Evolutionary conservation across 352 stramenopile species (phyloP), one percentile per base, ranked within the genome.

Genomic region (Pythium aristosporum): DNA sequence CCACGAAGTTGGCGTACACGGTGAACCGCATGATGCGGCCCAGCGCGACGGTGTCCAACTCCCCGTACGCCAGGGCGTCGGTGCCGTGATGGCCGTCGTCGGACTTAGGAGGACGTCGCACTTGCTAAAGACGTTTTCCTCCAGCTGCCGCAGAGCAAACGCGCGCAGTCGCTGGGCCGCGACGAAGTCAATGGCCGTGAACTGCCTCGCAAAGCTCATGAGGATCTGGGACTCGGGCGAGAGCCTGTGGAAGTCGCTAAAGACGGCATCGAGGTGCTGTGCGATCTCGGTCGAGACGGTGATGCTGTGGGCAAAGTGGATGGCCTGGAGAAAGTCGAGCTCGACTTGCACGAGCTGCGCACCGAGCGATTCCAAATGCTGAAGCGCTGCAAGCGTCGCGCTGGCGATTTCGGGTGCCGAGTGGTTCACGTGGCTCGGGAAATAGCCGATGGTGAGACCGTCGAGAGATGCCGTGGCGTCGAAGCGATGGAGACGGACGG

Each of bases 21-120:
- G 81, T 81, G 73, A 87, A 97, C 37, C 80, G 87, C 62, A 96
- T 88, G 53, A 97, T 82, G 15, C 74, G 67, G 18, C 76, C 69
- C 20, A 89, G 62, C 37, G 84, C 71, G 11, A 71, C 53, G 9
- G 72, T 74, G 47, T 96, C 91, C 0, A 93, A 60, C 36, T 87
- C 78, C 6, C 80, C 83, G 23, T 61, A 74, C 28, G 54, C 51
- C 30, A 81, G 71, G 9, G 77, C 77, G 46, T 85, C 79, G 9
- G 28, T 7, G 87, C 89, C 8, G 77, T 83, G 36, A 94, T 85
- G 15, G 73, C 85, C 1, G 82, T 88, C n/a, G 87, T 85, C 10
- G 92, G 92, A 15, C 82, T 90, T 55, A 97, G 71, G 49, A 98
- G 94, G n/a, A 88, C 85, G 69, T 97, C 88, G 53, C 97, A 76